Evolutionary conservation across 805 yeast genomes (phyloP), one percentile per base, ranked within the genome.

Genomic region (Candida koratica): DNA sequence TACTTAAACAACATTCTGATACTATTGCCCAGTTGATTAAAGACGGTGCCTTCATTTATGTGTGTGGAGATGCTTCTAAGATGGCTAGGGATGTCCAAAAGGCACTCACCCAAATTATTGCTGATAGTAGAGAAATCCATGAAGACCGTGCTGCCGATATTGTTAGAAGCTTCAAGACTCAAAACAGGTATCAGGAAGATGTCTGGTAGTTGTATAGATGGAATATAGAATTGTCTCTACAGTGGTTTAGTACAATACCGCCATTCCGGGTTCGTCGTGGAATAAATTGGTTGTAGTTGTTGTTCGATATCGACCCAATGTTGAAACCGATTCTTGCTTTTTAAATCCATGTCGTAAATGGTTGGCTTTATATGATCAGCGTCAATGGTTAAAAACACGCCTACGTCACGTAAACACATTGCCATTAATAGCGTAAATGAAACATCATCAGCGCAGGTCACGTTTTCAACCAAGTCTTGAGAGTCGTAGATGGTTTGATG

Each of bases 31-130:
- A 76, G 32, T 61, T 81, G 32, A 55, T 82, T 35, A 58, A 63
- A 36, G 58, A 62, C 32, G 96, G 96, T 39, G 97, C 96, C 0
- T 84, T 79, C 58, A 73, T 90, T 47, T 90, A 93, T 58, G 95
- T 90, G 25, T 90, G 98, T 72, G 98, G 97, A 56, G 97, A 93
- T 65, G 97, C 98, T 17, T 76, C 84, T 18, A 77, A 75, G 46
- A 93, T 90, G 98, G 96, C 97, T 4, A 82, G 90, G 63, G 95
- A 88, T 55, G 97, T 90, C 7, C 88, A 84, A 51, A 59, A 68
- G 29, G 70, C 90, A 1, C 69, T 90, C 41, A 71, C 71, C 10
- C 67, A 73, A 43, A 80, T 93, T 39, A 56, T 89, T 32, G 60
- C 79, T 30, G 58, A 73, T 38, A 75, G 77, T 45, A 80, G 89